Conservation (phyloP, 2,329 filamentous ascomycete species). For the Colletotrichum simmondsii region DNA sequence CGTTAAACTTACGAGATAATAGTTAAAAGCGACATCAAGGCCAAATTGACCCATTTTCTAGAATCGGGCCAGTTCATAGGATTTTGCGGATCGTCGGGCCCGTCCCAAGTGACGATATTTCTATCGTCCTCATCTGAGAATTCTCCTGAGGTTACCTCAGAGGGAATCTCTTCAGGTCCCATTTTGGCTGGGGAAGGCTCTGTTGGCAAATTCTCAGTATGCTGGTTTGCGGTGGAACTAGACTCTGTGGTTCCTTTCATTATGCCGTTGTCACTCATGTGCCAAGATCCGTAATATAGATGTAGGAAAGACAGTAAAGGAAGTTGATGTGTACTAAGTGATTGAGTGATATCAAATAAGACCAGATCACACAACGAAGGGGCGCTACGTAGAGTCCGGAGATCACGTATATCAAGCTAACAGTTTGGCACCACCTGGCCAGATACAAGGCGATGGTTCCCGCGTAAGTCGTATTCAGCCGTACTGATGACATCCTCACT, state of each 20-base stretch:
- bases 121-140: background rate
- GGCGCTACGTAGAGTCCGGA: background rate
- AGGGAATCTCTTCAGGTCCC: background rate
- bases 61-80: background rate
- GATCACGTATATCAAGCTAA: too few species aligned
- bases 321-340: background rate
- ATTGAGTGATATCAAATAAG: background rate
- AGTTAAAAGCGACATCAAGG: too few species aligned
- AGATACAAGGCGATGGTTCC: too few species aligned
- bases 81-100: background rate
- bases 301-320: background rate
- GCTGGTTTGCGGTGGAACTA: background rate
- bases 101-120: background rate
- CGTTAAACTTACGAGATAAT: too few species aligned
- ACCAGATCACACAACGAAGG: background rate
- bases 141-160: background rate
- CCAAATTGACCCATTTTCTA: background rate
- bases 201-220: background rate
- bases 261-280: background rate
- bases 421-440: too few species aligned
- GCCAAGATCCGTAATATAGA: background rate
- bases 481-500: too few species aligned
- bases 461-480: too few species aligned
- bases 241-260: background rate
- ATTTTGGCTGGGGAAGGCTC: background rate